phyloP scores from a whole-genome alignment of 2,329 filamentous ascomycete species.

The Beauveria australis region DNA sequence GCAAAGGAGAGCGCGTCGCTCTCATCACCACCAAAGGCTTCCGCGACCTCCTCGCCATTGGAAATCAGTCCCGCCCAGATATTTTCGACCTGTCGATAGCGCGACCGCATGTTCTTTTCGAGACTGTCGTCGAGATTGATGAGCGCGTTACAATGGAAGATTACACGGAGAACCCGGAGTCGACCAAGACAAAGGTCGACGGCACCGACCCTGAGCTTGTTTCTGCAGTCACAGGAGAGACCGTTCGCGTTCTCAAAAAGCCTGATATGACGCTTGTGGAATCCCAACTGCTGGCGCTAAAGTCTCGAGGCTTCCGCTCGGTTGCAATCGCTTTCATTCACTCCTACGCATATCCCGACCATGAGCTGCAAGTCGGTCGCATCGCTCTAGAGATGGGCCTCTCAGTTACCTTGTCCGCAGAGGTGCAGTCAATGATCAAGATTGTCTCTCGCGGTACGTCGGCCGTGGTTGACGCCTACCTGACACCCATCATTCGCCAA shows the following conservation, averaged over 20 bases:
- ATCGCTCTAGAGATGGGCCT: slow-evolving; percentile 35
- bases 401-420: slow-evolving; percentile 28
- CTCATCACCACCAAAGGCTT: slow-evolving; percentile 66
- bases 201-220: slow-evolving; percentile 49
- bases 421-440: slow-evolving; percentile 35
- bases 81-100: slow-evolving; percentile 66
- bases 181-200: slow-evolving; percentile 34
- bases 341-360: slow-evolving; percentile 55
- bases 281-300: slow-evolving; percentile 50
- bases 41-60: slow-evolving; percentile 62
- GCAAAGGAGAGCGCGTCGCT: slow-evolving; percentile 64
- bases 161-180: slow-evolving; percentile 60
- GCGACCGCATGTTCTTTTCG: slow-evolving; percentile 61
- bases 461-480: slow-evolving; percentile 34
- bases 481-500: slow-evolving; percentile 30
- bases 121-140: slow-evolving; percentile 63
- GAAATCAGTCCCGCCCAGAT: slow-evolving; percentile 63
- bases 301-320: slow-evolving; percentile 47
- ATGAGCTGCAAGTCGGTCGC: slow-evolving; percentile 33
- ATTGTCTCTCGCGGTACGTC: slow-evolving; percentile 36
- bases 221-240: slow-evolving; percentile 58
- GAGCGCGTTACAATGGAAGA: slow-evolving; percentile 68
- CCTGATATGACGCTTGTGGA: slow-evolving; percentile 48
- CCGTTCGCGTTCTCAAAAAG: slow-evolving; percentile 55
- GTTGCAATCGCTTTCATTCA: slow-evolving; percentile 61